Percentiles rank a stretch among this genome's conserved stretches.
phyloP scores from a whole-genome alignment of 2,329 filamentous ascomycete species.

The Trichoderma arundinaceum region DNA sequence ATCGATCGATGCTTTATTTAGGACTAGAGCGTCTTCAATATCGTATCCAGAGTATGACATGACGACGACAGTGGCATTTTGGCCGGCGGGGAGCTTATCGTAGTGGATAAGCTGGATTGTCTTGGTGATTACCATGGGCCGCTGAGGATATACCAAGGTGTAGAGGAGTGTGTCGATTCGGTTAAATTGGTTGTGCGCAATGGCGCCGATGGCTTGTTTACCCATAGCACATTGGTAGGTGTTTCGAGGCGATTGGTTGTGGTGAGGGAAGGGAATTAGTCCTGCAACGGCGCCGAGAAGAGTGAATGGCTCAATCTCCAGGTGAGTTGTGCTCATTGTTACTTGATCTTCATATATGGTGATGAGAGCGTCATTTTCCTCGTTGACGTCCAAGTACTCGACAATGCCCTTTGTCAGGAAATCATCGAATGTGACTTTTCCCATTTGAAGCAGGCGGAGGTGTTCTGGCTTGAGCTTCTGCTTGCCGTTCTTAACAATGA shows the following conservation, averaged over 20 bases:
- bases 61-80: constrained; percentile 96
- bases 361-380: constrained; percentile 95
- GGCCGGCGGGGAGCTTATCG: constrained; percentile 93
- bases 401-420: constrained; percentile 89
- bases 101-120: constrained; percentile 97
- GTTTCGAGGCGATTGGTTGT: constrained; percentile 98
- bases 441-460: constrained; percentile 79
- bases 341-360: constrained; percentile 88
- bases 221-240: constrained; percentile 99
- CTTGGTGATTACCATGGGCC: constrained; percentile 95
- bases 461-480: constrained; percentile 81
- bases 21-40: constrained; percentile 95
- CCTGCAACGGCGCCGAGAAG: constrained; percentile 94
- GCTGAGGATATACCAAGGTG: constrained; percentile 95
- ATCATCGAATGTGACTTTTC: constrained; percentile 89
- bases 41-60: constrained; percentile 99
- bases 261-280: constrained; percentile 95
- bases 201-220: constrained; percentile 98
- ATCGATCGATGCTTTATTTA: constrained; percentile 96
- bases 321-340: constrained; percentile 81
- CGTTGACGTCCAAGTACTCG: constrained; percentile 97
- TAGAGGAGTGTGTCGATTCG: constrained; percentile 96
- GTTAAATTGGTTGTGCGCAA: constrained; percentile 97
- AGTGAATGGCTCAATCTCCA: constrained; percentile 98
- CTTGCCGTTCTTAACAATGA: constrained; percentile 88